A percentile compares a stretch with the other conserved stretches of the same genome.
Evolutionary conservation across 2,329 filamentous ascomycete species (phyloP).

Genomic region (Epichloe festucae): DNA sequence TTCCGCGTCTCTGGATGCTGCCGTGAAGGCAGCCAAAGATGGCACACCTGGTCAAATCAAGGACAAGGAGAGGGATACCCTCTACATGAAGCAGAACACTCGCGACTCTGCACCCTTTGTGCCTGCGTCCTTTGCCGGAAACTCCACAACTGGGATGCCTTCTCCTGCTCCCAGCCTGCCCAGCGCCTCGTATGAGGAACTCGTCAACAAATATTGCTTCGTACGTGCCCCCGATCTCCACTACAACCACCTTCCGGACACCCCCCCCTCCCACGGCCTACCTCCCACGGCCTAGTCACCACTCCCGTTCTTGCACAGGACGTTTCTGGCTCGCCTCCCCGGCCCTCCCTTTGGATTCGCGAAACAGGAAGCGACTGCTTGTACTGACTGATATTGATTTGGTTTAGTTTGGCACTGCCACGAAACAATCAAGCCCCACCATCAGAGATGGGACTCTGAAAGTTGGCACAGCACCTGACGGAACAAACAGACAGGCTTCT

Average conservation of each 20-base stretch:
- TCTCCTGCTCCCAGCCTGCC: slow-evolving; percentile 40
- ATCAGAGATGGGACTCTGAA: slow-evolving; percentile 34
- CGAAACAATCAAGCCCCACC: slow-evolving; percentile 38
- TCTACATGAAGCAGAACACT: slow-evolving; percentile 41
- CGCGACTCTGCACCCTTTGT: slow-evolving; percentile 13
- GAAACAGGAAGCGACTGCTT: background rate
- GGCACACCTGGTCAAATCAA: slow-evolving; percentile 24
- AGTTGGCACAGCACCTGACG: slow-evolving; percentile 24
- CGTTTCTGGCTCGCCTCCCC: background rate
- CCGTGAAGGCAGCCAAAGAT: slow-evolving; percentile 62
- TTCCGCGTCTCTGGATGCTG: slow-evolving; percentile 75
- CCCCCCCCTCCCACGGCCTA: slow-evolving; percentile 9
- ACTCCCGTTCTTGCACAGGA: background rate
- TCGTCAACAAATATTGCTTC: slow-evolving; percentile 99
- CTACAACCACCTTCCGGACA: slow-evolving; percentile 13
- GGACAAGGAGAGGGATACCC: slow-evolving; percentile 40
- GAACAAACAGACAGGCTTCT: background rate
- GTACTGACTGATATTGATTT: slow-evolving; percentile 25
- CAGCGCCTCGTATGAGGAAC: slow-evolving; percentile 86
- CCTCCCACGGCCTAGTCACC: slow-evolving; percentile 7
- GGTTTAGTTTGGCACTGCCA: slow-evolving; percentile 41
- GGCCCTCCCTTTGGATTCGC: background rate
- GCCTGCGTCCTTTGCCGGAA: background rate
- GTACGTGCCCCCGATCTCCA: slow-evolving; percentile 57
- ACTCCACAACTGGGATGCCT: slow-evolving; percentile 13